Evolutionary conservation across 2,329 filamentous ascomycete species (phyloP), one percentile per base, ranked within the genome.

Genomic region (Nectriaceae sp.): DNA sequence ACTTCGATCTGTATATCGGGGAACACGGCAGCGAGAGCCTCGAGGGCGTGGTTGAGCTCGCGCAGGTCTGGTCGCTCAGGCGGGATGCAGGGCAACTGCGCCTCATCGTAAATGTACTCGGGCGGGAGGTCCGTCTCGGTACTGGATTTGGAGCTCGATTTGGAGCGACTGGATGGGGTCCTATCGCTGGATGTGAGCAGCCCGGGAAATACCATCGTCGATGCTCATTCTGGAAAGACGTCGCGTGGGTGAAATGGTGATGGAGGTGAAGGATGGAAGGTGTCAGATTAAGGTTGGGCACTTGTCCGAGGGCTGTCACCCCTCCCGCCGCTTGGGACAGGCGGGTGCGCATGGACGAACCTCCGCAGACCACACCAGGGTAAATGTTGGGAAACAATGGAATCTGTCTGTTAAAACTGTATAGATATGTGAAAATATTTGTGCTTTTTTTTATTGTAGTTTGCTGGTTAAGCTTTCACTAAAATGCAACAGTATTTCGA

Each of bases 1-100:
- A 92, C 89, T 57, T 92, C 88, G 50, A 89, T 77, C 67, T 90
- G 87, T n/a, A 92, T 76, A 67, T 92, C 83, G 21, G 89, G 89
- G 56, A 94, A 94, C 8, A 92, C 78, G 40, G 82, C 82, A 19
- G 84, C 82, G 37, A 94, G 79, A 11, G 79, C 82, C 51, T 82
- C 80, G 54, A 94, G 81, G 58, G 83, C 79, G 42, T 75, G 75
- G 70, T 93, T 93, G 41, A 93, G 77, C 49, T 87, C 82, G 56
- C 80, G 76, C 20, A 91, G 75, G 59, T 90, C 80, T 33, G 81
- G 79, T 29, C 79, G 72, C 50, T 85, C 81, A 55, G 73, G 70
- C 6, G 69, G 66, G 20, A 75, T 55, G 38, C 72, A 72, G 18
- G 65, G 66, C 21, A 86, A 73, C 59, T 86, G 77, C 24, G 75